A percentile compares a stretch with the other conserved stretches of the same genome.
Conservation (phyloP, 345 rosid genomes). For the Aquilaria sinensis region DNA sequence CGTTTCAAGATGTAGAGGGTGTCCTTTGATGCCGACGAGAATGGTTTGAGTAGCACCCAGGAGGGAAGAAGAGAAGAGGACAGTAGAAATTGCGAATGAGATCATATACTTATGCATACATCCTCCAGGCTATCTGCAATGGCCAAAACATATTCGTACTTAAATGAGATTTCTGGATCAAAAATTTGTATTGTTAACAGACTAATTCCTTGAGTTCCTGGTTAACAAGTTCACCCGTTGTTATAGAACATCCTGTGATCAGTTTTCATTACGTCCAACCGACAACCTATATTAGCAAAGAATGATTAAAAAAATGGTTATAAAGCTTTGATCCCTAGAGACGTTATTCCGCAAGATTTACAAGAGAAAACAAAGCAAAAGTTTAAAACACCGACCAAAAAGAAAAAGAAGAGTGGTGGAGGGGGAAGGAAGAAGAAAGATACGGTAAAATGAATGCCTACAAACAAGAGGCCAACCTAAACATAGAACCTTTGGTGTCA, state of each 20-base stretch:
- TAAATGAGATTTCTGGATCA: no score
- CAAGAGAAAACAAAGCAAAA: conserved; percentile 6
- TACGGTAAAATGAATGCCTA: conserved; percentile 10
- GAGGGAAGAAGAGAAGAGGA: conserved; percentile 18
- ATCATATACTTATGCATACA: no score
- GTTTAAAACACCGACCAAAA: no score
- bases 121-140: no score
- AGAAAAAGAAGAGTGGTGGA: no score
- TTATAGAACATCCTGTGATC: no score
- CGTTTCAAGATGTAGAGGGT: conserved; percentile 30
- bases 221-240: no score
- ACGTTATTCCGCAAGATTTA: conserved; percentile 29
- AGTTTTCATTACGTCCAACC: no score
- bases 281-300: neutral
- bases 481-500: conserved; percentile 17
- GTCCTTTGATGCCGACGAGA: conserved; percentile 28
- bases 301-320: conserved; percentile 10
- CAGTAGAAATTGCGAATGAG: neutral
- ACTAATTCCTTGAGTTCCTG: no score
- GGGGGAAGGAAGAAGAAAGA: conserved; percentile 1
- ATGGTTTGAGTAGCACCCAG: conserved; percentile 18
- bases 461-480: conserved; percentile 4
- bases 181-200: no score
- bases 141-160: no score
- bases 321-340: conserved; percentile 13